These are phyloP conservation scores for Linum usitatissimum DNA, from an alignment of 345 rosid species.

Conservation along the genomic window DNA sequence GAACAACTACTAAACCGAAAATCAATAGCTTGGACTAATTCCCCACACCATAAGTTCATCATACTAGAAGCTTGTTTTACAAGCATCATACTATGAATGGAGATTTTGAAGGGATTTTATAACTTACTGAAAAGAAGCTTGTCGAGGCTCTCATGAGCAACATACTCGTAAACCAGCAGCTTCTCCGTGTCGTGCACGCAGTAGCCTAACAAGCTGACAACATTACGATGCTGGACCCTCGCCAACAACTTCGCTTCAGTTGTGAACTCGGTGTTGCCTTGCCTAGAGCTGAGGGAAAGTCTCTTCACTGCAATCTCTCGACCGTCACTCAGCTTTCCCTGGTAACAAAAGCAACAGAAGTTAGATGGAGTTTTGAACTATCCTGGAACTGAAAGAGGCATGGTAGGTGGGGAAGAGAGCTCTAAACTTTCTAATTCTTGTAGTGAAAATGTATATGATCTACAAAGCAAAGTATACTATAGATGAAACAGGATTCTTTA, in stretches of 20 bases:
- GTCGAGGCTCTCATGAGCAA: slow-evolving; percentile 80
- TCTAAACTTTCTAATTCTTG: not conserved
- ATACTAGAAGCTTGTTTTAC: too few relatives aligned
- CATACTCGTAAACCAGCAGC: slow-evolving; percentile 85
- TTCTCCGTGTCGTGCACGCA: slow-evolving; percentile 74
- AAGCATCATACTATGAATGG: too few relatives aligned
- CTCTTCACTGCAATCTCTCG: slow-evolving; percentile 97
- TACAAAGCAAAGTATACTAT: not conserved
- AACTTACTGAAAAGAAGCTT: slow-evolving; percentile 86
- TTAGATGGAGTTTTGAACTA: slow-evolving; percentile 1
- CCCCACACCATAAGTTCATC: too few relatives aligned
- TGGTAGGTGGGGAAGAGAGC: too few relatives aligned
- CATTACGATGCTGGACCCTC: slow-evolving; percentile 89
- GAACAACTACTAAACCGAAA: too few relatives aligned
- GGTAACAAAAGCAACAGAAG: slow-evolving; percentile 11
- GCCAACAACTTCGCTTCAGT: slow-evolving; percentile 86
- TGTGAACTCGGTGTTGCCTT: slow-evolving; percentile 74
- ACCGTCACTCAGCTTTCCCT: slow-evolving; percentile 85
- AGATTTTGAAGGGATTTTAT: too few relatives aligned
- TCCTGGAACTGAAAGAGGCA: too few relatives aligned
- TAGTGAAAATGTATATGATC: not conserved
- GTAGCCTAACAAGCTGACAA: slow-evolving; percentile 82
- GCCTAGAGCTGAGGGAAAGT: slow-evolving; percentile 59
- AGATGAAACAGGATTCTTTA: not conserved
- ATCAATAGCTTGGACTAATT: too few relatives aligned